Conservation (phyloP, 129 eudicot species). For the Artemisia tridentata region DNA sequence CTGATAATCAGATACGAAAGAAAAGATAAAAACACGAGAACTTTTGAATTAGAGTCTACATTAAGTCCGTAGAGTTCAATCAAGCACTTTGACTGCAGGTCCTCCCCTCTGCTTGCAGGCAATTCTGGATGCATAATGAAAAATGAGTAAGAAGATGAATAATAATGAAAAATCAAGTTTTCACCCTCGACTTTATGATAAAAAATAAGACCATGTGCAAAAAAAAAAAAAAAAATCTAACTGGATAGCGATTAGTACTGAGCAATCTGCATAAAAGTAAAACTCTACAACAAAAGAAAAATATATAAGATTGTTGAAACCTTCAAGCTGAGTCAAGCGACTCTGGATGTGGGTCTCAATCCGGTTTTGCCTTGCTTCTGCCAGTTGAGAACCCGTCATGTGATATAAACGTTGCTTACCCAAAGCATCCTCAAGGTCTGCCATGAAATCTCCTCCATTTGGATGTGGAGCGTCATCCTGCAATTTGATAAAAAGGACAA, state of each 20-base stretch:
- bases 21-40: not conserved
- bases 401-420: conserved; percentile 48
- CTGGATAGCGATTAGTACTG: not conserved
- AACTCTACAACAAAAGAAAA: not conserved
- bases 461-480: conserved; percentile 47
- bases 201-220: too few species aligned
- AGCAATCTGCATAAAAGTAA: not conserved
- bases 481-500: not conserved
- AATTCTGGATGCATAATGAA: conserved; percentile 52
- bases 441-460: conserved; percentile 61
- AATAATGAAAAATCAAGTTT: not conserved
- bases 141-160: not conserved
- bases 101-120: conserved; percentile 95
- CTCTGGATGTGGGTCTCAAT: conserved; percentile 56
- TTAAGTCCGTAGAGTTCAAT: conserved; percentile 95
- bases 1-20: too few species aligned
- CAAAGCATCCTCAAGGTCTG: conserved; percentile 85
- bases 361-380: conserved; percentile 63
- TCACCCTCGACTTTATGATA: not conserved
- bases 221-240: not conserved
- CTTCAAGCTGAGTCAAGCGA: conserved; percentile 87
- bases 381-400: conserved; percentile 53
- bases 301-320: conserved; percentile 32
- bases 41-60: conserved; percentile 43
- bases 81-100: conserved; percentile 91